Conservation (phyloP, 768 basidiomycete species). For the Lactifluus volemus region DNA sequence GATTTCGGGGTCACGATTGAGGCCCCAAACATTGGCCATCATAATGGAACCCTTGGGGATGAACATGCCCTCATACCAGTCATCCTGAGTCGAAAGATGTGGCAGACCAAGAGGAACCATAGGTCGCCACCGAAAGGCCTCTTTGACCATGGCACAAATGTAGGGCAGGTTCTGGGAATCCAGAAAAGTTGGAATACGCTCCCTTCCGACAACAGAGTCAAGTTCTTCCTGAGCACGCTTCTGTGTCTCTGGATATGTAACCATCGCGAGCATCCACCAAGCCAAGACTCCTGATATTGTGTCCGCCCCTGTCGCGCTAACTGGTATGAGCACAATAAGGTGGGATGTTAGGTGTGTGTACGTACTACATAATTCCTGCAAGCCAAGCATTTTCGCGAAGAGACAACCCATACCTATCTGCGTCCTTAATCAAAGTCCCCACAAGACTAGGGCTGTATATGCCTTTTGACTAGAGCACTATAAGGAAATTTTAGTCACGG, state of each 20-base stretch:
- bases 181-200: not conserved
- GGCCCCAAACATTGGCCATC: not conserved
- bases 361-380: not conserved
- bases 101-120: slow-evolving; percentile 8
- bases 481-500: not conserved
- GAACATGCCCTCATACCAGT: slow-evolving; percentile 12
- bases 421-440: slow-evolving; percentile 5
- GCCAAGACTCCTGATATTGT: not conserved
- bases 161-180: slow-evolving; percentile 5
- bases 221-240: slow-evolving; percentile 8
- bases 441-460: not conserved
- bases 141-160: too few species aligned
- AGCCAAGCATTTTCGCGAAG: not conserved
- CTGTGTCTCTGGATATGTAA: slow-evolving; percentile 1
- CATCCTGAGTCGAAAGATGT: slow-evolving; percentile 12
- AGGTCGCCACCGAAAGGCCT: slow-evolving; percentile 5
- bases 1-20: slow-evolving; percentile 10
- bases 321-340: too few species aligned
- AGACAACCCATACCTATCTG: slow-evolving; percentile 3
- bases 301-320: not conserved
- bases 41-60: slow-evolving; percentile 2
- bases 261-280: slow-evolving; percentile 8
- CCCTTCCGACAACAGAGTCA: not conserved
- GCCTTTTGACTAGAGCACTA: too few species aligned
- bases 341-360: not conserved